phyloP scores from a whole-genome alignment of 805 yeast species.

The Candida parachauliodes region DNA sequence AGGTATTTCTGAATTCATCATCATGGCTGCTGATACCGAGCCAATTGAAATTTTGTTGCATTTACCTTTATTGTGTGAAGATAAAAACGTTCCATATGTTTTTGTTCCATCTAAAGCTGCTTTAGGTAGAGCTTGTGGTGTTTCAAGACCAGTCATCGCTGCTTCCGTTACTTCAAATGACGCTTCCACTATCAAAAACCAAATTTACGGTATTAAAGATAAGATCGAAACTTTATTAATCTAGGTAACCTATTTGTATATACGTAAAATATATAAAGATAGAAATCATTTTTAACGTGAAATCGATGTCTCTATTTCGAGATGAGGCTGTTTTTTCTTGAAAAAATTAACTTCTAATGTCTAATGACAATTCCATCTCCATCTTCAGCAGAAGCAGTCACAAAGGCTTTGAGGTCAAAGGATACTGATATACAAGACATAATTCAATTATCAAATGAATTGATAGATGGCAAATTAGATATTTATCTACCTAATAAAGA shows the following conservation, averaged over 20 bases:
- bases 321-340: conserved; percentile 3
- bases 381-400: conserved; percentile 42
- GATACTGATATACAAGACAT: conserved; percentile 42
- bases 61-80: conserved; percentile 96
- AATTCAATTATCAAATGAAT: conserved; percentile 25
- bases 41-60: conserved; percentile 98
- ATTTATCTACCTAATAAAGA: conserved; percentile 54
- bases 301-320: neutral
- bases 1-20: conserved; percentile 98
- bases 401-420: conserved; percentile 57
- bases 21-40: conserved; percentile 99
- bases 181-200: conserved; percentile 95
- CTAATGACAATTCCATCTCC: conserved; percentile 3
- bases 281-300: neutral
- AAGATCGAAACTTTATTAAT: conserved; percentile 97
- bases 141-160: conserved; percentile 98
- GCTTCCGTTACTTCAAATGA: conserved; percentile 98
- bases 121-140: conserved; percentile 99
- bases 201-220: conserved; percentile 96
- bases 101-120: conserved; percentile 98
- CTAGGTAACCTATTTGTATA: conserved; percentile 29
- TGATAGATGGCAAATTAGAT: conserved; percentile 28
- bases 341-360: neutral
- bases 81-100: conserved; percentile 98
- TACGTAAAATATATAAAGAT: neutral